Evolutionary conservation across 140 eudicot species (phyloP), one percentile per base, ranked within the genome.

Genomic region (Stevia rebaudiana): DNA sequence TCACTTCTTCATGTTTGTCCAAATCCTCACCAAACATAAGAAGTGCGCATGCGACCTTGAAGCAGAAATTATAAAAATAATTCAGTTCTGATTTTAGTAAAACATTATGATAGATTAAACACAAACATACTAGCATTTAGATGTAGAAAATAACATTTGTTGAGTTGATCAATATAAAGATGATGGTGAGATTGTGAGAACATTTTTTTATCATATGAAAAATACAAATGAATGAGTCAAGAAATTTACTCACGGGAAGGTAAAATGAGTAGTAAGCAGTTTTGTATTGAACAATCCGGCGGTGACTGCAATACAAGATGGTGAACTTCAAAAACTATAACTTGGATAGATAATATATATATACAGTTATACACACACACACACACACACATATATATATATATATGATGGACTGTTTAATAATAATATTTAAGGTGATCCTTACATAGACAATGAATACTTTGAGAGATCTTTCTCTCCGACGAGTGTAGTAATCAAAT

Each of bases 381-480:
- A 41, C 13, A 48, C 33, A 28, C 2, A 28, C 15, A 33, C 17
- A 19, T 18, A 2, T 25, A 3, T 23, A 35, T 49, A 55, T 68
- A 53, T 9, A 46, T 19, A 60, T n/a, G 40, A 6, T 33, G 40
- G 46, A 31, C 3, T 12, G 24, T 19, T n/a, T 23, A 17, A 68
- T 48, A 21, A 42, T 33, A 30, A 18, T 50, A 11, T n/a, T 68
- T 19, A 43, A 48, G 59, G 15, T 40, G 39, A 49, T 40, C 55
- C 97, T 72, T 67, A 81, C 97, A 75, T 65, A 63, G 82, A 74
- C 67, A 89, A 79, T 16, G 95, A 81, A 74, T 89, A 89, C 71
- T 89, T 89, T 12, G 92, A 83, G 25, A 89, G 79, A 69, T 89
- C 97, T 63, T 85, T 89, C 82, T 86, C 95, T 52, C 97, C 97